Evolutionary conservation across 148 eudicot genomes (phyloP), one percentile per base, ranked within the genome.

Genomic region (Linanthus parryae): DNA sequence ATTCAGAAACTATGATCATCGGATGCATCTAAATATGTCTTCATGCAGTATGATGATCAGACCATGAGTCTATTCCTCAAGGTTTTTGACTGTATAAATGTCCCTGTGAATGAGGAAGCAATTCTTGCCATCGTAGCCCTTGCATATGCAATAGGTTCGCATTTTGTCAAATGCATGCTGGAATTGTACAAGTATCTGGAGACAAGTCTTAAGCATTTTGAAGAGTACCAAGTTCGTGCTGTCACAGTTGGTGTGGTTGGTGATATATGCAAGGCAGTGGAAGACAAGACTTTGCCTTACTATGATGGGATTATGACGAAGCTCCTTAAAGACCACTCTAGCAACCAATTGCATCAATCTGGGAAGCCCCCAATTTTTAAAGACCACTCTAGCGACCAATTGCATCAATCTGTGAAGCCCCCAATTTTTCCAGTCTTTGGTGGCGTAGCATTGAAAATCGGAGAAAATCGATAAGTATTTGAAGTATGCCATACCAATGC

Each of bases 251-350:
- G 95, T 59, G 91, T 88, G 33, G 88, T 88, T 51, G 96, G 96
- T 23, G 96, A 83, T 62, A 44, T 88, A 48, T 88, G 96, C 67
- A 56, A 88, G 59, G 96, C 92, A 2, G 37, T 88, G 68, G 96
- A 88, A 58, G 88, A 83, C 49, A 88, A 81, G 69, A 72, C 83
- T 3, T 62, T 88, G 30, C 92, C 96, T 14, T 88, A 71, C 49
- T 88, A 92, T 72, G 96, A 88, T 66, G 88, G 92, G 23, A 83
- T 88, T 25, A 83, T 88, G 96, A 83, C 92, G n/a, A 85, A 75
- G 57, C 92, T 88, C 27, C 92, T 88, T 9, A 88, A 83, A 63
- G 88, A 88, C 52, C 59, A 83, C 55, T 81, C 92, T 8, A 88
- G 96, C 70, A 73, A 72, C 59, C 83, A 78, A 62, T 65, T 88